phyloP scores from a whole-genome alignment of 176 grass and related monocot species.

The Musa acuminata region DNA sequence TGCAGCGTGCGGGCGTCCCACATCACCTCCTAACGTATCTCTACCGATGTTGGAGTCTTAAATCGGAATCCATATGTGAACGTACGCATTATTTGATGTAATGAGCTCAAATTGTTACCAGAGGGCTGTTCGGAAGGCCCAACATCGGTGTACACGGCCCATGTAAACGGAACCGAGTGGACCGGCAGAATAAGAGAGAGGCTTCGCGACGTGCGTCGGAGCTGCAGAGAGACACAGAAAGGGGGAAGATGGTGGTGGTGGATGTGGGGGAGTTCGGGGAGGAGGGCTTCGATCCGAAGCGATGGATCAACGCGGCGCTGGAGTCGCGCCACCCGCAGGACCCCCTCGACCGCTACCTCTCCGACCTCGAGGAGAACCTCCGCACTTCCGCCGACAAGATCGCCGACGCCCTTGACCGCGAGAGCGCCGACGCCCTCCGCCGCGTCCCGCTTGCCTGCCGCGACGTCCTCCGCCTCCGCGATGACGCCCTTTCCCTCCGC shows the following conservation, averaged over 20 bases:
- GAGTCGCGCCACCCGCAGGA: constrained; percentile 66
- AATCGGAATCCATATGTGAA: too few species aligned
- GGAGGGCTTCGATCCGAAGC: constrained; percentile 82
- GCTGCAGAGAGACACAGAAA: not conserved
- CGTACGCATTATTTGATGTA: too few species aligned
- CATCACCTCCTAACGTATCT: too few species aligned
- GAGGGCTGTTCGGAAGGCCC: too few species aligned
- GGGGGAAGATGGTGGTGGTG: constrained; percentile 60
- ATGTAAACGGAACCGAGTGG: too few species aligned
- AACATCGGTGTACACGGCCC: too few species aligned
- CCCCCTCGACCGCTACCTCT: constrained; percentile 67
- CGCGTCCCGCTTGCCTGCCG: constrained; percentile 81
- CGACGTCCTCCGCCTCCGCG: constrained; percentile 74
- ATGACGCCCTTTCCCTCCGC: constrained; percentile 67
- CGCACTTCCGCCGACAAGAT: constrained; percentile 70
- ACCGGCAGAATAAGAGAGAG: too few species aligned
- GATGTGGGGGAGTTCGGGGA: constrained; percentile 72
- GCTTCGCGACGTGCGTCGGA: too few species aligned
- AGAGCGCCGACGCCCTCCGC: constrained; percentile 82
- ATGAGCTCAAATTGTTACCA: too few species aligned
- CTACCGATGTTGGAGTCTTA: too few species aligned
- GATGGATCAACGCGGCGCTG: constrained; percentile 93
- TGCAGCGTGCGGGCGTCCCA: too few species aligned
- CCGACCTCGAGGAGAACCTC: constrained; percentile 77
- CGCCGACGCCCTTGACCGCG: constrained; percentile 59